Conservation (phyloP, 108 stramenopile species). For the Licmophora abbreviata region DNA sequence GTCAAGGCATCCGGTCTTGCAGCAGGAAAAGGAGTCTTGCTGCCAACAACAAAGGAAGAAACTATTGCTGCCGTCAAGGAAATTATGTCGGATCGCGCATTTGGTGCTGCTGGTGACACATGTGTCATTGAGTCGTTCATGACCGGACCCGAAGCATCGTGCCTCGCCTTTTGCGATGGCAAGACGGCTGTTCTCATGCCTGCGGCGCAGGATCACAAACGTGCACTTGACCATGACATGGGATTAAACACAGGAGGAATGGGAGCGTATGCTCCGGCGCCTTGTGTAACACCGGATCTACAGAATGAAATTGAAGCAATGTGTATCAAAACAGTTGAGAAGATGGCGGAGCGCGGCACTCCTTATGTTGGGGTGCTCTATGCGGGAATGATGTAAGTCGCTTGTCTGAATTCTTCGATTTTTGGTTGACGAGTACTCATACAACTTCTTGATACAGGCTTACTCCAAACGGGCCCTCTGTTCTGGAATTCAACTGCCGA, state of each 20-base stretch:
- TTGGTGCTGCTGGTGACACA: conserved; percentile 91
- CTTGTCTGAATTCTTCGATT: neutral
- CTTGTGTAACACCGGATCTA: conserved; percentile 85
- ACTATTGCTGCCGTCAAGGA: conserved; percentile 87
- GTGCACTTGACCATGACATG: conserved; percentile 91
- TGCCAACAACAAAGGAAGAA: conserved; percentile 85
- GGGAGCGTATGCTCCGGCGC: conserved; percentile 98
- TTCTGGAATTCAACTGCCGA: conserved; percentile 98
- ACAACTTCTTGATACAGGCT: conserved; percentile 33
- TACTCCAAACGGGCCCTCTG: conserved; percentile 78
- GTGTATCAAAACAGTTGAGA: conserved; percentile 87
- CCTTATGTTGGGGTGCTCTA: conserved; percentile 96
- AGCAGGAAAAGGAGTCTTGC: conserved; percentile 97
- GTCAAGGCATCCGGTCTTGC: conserved; percentile 99
- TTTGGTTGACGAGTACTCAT: neutral
- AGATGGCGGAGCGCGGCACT: conserved; percentile 92
- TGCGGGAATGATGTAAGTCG: conserved; percentile 95
- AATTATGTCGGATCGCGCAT: conserved; percentile 92
- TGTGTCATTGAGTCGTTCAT: conserved; percentile 97
- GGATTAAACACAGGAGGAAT: conserved; percentile 99
- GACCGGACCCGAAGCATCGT: conserved; percentile 95
- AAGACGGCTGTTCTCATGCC: conserved; percentile 86
- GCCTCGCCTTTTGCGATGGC: conserved; percentile 96
- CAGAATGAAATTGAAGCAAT: conserved; percentile 84
- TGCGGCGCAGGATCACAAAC: conserved; percentile 97